Conservation (phyloP, 2,329 filamentous ascomycete genomes). For the Parastagonospora avenae region DNA sequence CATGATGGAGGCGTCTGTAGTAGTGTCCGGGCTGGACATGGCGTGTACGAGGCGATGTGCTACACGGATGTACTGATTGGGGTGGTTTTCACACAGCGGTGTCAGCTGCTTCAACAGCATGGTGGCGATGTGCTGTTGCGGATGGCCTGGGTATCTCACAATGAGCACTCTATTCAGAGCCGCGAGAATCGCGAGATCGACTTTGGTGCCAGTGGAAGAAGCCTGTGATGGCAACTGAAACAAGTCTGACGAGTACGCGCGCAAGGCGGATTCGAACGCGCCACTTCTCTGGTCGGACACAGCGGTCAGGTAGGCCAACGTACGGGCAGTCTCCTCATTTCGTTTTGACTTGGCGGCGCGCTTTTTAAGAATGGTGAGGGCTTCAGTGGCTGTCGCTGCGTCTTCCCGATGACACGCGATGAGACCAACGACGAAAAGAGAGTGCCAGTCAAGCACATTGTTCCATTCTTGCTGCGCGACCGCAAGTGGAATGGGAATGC, state of each 20-base stretch:
- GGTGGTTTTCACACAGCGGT: constrained; percentile 69
- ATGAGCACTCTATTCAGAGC: constrained; percentile 57
- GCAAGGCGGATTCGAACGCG: constrained; percentile 69
- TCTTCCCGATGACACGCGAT: constrained; percentile 72
- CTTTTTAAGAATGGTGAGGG: constrained; percentile 25
- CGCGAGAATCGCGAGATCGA: constrained; percentile 54
- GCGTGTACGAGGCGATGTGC: constrained; percentile 79
- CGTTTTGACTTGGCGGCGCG: constrained; percentile 50
- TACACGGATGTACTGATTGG: constrained; percentile 75
- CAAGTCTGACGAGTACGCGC: constrained; percentile 66
- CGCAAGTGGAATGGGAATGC: constrained; percentile 28
- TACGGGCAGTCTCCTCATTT: constrained; percentile 53
- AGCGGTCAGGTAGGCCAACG: constrained; percentile 74
- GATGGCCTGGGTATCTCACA: constrained; percentile 45
- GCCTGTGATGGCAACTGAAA: constrained; percentile 58
- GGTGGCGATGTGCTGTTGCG: constrained; percentile 59
- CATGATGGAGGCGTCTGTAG: constrained; percentile 70
- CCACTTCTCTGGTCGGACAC: constrained; percentile 79
- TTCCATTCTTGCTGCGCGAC: constrained; percentile 64
- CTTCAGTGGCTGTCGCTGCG: constrained; percentile 58
- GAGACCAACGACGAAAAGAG: constrained; percentile 73
- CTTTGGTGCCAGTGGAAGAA: constrained; percentile 30
- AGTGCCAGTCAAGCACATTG: constrained; percentile 67
- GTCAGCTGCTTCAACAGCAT: constrained; percentile 69
- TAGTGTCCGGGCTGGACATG: constrained; percentile 62